Evolutionary conservation across 2,329 filamentous ascomycete species (phyloP).

Genomic region (Pestalotiopsis sp.): DNA sequence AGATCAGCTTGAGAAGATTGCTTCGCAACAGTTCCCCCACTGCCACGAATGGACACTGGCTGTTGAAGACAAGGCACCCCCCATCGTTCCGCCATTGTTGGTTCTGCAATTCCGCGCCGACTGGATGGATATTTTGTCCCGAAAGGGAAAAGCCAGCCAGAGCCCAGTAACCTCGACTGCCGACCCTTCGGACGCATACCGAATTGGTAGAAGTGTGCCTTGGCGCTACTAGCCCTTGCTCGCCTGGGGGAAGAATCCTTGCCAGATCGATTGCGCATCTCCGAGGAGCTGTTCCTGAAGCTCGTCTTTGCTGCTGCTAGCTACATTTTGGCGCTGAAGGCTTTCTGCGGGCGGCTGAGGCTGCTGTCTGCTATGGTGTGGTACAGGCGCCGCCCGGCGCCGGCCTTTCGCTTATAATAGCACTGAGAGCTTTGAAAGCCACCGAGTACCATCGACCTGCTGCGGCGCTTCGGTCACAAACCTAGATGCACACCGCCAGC

Average conservation of each 20-base stretch:
- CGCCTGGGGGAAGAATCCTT: conserved; percentile 19
- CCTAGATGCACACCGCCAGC: not conserved
- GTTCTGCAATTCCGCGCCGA: conserved; percentile 5
- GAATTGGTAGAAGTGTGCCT: conserved; percentile 11
- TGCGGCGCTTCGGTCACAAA: not conserved
- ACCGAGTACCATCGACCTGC: not conserved
- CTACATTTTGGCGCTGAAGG: not conserved
- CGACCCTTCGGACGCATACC: conserved; percentile 16
- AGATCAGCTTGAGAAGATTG: not conserved
- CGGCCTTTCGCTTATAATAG: not conserved
- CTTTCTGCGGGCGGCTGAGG: not conserved
- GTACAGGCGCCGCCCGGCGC: not conserved
- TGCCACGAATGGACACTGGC: not conserved
- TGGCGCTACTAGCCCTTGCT: conserved; percentile 13
- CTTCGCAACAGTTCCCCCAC: not conserved
- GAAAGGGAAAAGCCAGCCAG: not conserved
- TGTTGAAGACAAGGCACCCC: not conserved
- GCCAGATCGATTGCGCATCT: conserved; percentile 23
- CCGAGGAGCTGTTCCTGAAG: conserved; percentile 24
- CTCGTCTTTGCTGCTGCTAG: conserved; percentile 5
- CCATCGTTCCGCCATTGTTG: not conserved
- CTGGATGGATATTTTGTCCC: not conserved
- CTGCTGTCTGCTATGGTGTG: not conserved
- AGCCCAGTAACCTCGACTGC: not conserved
- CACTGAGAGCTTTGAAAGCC: not conserved